Evolutionary conservation across 2,329 filamentous ascomycete genomes (phyloP).

Genomic region (Alternaria sp.): DNA sequence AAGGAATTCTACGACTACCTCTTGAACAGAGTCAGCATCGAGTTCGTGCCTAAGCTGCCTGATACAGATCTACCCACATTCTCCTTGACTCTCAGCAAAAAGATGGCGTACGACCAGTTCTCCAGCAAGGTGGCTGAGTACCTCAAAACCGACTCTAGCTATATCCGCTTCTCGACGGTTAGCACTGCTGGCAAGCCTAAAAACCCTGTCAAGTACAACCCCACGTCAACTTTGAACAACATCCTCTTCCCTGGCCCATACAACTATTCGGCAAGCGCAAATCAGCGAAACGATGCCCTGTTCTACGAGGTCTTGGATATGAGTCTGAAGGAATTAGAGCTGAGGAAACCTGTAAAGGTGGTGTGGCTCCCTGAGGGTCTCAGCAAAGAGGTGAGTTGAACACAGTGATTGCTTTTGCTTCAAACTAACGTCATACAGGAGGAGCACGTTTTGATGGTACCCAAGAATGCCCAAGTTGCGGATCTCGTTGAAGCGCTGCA

Average conservation of each 20-base stretch:
- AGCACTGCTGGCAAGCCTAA: conserved; percentile 82
- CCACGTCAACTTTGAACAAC: conserved; percentile 72
- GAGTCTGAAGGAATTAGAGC: conserved; percentile 89
- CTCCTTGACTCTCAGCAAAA: conserved; percentile 79
- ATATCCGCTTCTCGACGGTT: conserved; percentile 90
- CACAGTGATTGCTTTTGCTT: neutral
- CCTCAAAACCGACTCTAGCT: conserved; percentile 78
- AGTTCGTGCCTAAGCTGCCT: conserved; percentile 72
- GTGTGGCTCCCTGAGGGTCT: conserved; percentile 89
- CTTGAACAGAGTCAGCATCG: conserved; percentile 79
- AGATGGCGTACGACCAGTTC: conserved; percentile 88
- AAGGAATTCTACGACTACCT: conserved; percentile 93
- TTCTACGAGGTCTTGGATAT: conserved; percentile 96
- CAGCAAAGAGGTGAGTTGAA: conserved; percentile 75
- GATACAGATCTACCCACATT: conserved; percentile 69
- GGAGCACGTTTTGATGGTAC: conserved; percentile 79
- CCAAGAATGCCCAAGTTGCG: conserved; percentile 80
- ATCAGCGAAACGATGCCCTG: conserved; percentile 76
- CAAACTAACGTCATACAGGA: conserved; percentile 61
- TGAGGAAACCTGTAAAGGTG: conserved; percentile 85
- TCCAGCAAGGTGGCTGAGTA: conserved; percentile 81
- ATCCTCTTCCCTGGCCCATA: conserved; percentile 77
- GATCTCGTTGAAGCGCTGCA: conserved; percentile 79
- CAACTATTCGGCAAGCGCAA: conserved; percentile 70
- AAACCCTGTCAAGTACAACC: conserved; percentile 74